Conservation (phyloP, 257 asterid genomes). For the Solanum sejunctum region DNA sequence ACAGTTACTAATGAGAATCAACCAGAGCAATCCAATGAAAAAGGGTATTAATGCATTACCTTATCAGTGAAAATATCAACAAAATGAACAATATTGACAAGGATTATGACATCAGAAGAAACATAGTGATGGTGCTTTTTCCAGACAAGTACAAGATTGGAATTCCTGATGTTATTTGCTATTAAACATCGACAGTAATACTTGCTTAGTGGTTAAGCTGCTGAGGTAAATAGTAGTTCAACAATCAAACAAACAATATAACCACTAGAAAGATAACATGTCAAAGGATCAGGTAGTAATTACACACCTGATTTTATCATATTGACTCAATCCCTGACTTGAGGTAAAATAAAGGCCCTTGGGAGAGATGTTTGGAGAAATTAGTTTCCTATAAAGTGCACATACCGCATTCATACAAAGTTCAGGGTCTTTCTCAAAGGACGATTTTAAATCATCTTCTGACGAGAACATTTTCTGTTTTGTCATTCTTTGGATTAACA, state of each 20-base stretch:
- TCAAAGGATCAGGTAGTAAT: background rate
- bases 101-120: background rate
- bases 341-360: background rate
- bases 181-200: background rate
- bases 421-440: conserved; percentile 9
- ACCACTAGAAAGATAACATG: background rate
- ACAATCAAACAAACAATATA: background rate
- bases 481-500: background rate
- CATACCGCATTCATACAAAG: conserved; percentile 21
- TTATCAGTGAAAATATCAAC: background rate
- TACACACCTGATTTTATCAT: conserved; percentile 8
- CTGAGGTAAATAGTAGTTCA: background rate
- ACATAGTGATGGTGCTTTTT: background rate
- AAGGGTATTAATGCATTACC: background rate
- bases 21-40: background rate
- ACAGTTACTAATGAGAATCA: background rate
- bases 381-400: conserved; percentile 16
- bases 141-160: background rate
- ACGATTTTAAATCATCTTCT: background rate
- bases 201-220: background rate
- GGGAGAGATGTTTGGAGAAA: background rate
- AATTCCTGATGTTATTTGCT: background rate
- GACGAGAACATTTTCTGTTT: background rate
- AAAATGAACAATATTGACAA: background rate
- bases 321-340: background rate